These are phyloP conservation scores for Hypoxylon fragiforme DNA, from an alignment of 495 filamentous ascomycete genomes.

Conservation along the genomic window DNA sequence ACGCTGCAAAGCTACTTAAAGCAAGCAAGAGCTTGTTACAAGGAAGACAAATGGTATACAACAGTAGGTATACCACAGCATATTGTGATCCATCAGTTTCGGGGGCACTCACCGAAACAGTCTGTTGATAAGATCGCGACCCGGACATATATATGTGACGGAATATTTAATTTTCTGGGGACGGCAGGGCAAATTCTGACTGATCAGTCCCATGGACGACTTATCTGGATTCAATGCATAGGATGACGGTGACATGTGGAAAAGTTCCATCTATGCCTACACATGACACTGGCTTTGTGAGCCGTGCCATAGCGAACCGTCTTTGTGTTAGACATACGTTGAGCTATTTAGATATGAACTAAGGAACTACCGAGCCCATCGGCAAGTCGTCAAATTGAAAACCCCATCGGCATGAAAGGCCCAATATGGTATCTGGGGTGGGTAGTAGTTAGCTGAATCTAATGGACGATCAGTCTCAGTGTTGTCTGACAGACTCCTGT, in stretches of 20 bases:
- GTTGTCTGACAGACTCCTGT: not conserved
- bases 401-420: conserved; percentile 7
- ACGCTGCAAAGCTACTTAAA: conserved; percentile 23
- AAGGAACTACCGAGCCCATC: conserved; percentile 11
- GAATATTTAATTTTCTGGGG: conserved; percentile 1
- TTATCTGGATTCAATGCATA: conserved; percentile 11
- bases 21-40: conserved; percentile 9
- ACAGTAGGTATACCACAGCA: conserved; percentile 20
- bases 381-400: conserved; percentile 14
- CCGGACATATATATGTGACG: conserved; percentile 24
- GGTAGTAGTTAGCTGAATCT: conserved; percentile 6
- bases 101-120: conserved; percentile 21
- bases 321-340: conserved; percentile 13
- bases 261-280: conserved; percentile 8
- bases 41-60: conserved; percentile 9
- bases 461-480: conserved; percentile 15
- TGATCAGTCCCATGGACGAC: conserved; percentile 1
- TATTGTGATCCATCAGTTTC: conserved; percentile 26
- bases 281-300: conserved; percentile 14
- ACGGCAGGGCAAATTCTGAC: conserved; percentile 5
- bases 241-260: conserved; percentile 11
- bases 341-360: conserved; percentile 4
- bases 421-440: conserved; percentile 2
- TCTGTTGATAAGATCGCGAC: conserved; percentile 17
- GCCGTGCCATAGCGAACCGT: conserved; percentile 4